Evolutionary conservation across 345 rosid species (phyloP).

Genomic region (Aethionema arabicum): DNA sequence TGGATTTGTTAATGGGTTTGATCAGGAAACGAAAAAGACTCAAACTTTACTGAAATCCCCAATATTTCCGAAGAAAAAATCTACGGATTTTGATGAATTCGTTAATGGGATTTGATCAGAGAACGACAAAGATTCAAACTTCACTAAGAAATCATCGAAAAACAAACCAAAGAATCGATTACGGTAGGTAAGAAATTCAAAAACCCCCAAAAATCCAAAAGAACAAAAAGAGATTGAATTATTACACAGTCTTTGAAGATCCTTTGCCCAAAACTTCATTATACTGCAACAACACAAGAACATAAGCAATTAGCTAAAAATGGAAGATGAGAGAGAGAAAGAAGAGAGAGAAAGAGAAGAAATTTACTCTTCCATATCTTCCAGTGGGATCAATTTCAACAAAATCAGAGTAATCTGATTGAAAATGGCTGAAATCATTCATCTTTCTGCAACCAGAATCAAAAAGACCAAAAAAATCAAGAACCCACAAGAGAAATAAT

Average conservation of each 20-base stretch:
- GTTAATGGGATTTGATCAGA: neutral
- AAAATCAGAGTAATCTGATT: conserved; percentile 60
- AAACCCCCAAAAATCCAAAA: conserved; percentile 6
- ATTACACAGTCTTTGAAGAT: conserved; percentile 97
- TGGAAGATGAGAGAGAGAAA: conserved; percentile 13
- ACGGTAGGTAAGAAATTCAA: conserved; percentile 2
- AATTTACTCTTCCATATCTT: conserved; percentile 88
- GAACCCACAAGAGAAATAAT: neutral
- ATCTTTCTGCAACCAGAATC: conserved; percentile 39
- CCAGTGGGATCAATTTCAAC: conserved; percentile 98
- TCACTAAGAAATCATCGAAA: neutral
- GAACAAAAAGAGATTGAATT: conserved; percentile 30
- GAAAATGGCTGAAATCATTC: conserved; percentile 58
- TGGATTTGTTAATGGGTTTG: neutral
- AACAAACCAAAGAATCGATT: neutral
- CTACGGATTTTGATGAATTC: neutral
- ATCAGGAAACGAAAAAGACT: neutral
- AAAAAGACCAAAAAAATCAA: conserved; percentile 7
- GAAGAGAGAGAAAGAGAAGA: conserved; percentile 24
- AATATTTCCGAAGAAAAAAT: neutral
- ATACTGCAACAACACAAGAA: conserved; percentile 54
- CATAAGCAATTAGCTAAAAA: neutral
- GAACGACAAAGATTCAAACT: conserved; percentile 1
- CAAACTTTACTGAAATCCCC: neutral
- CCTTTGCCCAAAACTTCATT: conserved; percentile 93